Evolutionary conservation across 2,329 filamentous ascomycete genomes (phyloP).

Genomic region (Ceratocystis huliohia): DNA sequence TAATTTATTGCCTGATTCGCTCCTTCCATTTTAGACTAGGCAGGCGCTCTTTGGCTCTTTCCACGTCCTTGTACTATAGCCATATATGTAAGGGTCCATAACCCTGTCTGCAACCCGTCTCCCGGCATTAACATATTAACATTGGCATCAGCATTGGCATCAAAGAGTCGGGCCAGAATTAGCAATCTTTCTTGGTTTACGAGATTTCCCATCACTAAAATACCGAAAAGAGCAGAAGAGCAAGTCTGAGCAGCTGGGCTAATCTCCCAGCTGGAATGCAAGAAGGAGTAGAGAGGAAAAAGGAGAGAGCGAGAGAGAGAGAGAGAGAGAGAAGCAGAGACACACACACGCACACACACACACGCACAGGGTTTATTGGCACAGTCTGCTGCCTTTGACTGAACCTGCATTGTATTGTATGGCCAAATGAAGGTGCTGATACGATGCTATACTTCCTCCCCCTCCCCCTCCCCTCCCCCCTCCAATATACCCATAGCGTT

Average conservation of each 20-base stretch:
- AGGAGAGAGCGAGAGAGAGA: no score
- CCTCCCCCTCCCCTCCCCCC: no score
- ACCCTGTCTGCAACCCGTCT: background rate
- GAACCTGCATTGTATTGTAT: no score
- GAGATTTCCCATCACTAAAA: background rate
- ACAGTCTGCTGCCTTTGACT: no score
- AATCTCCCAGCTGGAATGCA: background rate
- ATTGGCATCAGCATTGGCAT: background rate
- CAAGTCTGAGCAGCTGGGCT: background rate
- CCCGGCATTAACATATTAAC: background rate
- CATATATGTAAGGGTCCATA: background rate
- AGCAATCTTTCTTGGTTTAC: background rate
- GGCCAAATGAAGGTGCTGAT: no score
- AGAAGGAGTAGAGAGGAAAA: background rate
- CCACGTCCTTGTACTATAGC: background rate
- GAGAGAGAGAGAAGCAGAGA: no score
- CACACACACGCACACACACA: no score
- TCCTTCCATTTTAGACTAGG: no score
- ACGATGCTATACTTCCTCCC: no score
- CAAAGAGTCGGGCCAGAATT: background rate
- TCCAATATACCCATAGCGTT: background rate
- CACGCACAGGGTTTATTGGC: no score
- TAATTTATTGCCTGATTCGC: background rate
- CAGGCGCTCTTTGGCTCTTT: background rate
- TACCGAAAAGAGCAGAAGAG: no score